Percentiles rank a stretch among this genome's conserved stretches.
Conservation (phyloP, 2,329 filamentous ascomycete genomes). For the Fusarium liriodendri region DNA sequence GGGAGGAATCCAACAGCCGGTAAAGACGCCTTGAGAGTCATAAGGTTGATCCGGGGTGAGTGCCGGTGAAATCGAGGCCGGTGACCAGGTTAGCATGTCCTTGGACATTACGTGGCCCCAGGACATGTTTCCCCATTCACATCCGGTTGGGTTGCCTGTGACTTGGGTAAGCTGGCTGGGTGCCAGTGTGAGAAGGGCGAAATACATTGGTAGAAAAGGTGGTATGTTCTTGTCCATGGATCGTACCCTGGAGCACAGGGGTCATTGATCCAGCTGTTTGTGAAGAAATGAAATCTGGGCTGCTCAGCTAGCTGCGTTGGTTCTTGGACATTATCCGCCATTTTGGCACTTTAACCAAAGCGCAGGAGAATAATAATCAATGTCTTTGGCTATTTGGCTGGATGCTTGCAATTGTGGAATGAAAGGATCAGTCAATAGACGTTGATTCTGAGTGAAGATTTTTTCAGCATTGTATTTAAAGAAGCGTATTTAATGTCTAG, state of each 20-base stretch:
- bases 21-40: slow-evolving; percentile 63
- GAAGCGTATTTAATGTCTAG: background rate
- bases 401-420: background rate
- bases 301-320: background rate
- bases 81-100: slow-evolving; percentile 54
- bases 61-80: slow-evolving; percentile 45
- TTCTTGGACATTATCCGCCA: background rate
- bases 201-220: slow-evolving; percentile 28
- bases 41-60: slow-evolving; percentile 53
- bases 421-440: background rate
- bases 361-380: background rate
- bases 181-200: background rate
- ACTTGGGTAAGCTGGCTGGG: background rate
- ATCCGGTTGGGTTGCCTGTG: slow-evolving; percentile 46
- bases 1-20: slow-evolving; percentile 59
- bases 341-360: background rate
- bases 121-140: slow-evolving; percentile 52
- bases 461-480: background rate
- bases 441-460: background rate
- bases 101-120: slow-evolving; percentile 61
- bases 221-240: slow-evolving; percentile 14
- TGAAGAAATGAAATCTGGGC: background rate
- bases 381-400: background rate
- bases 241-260: slow-evolving; percentile 26
- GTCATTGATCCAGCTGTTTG: slow-evolving; percentile 21